Percentiles rank a stretch among this genome's conserved stretches.
Evolutionary conservation across 169 alveolate genomes (phyloP).

Genomic region (Plasmodium adleri): DNA sequence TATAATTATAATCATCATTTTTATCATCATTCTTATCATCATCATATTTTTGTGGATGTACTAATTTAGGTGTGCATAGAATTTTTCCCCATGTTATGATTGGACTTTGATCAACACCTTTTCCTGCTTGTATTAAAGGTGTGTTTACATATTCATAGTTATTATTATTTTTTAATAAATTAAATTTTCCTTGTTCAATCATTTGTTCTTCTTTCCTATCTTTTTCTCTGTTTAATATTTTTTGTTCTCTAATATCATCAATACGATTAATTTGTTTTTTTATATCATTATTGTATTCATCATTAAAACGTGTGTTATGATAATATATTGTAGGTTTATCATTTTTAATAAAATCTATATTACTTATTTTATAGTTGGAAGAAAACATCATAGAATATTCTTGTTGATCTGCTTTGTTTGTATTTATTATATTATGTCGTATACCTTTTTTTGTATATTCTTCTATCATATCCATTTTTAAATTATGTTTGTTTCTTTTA

Average conservation of each 20-base stretch:
- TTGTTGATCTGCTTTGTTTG: constrained; percentile 73
- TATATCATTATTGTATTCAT: constrained; percentile 75
- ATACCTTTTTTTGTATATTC: constrained; percentile 80
- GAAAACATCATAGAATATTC: constrained; percentile 70
- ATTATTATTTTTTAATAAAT: constrained; percentile 66
- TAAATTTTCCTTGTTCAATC: constrained; percentile 75
- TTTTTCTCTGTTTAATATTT: constrained; percentile 43
- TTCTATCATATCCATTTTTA: constrained; percentile 76
- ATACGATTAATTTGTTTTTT: constrained; percentile 42
- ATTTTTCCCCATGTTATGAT: constrained; percentile 80
- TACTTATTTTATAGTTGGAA: constrained; percentile 3
- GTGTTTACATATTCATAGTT: constrained; percentile 79
- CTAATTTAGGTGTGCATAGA: constrained; percentile 22
- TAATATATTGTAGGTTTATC: constrained; percentile 31
- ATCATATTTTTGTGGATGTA: constrained; percentile 11
- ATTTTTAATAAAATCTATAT: constrained; percentile 6
- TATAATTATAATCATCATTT: not conserved
- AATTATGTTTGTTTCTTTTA: constrained; percentile 76
- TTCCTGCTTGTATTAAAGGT: constrained; percentile 80
- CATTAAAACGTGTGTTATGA: constrained; percentile 75
- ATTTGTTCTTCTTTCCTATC: constrained; percentile 78
- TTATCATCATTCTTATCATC: not conserved
- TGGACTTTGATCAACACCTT: constrained; percentile 77
- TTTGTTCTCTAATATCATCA: constrained; percentile 55
- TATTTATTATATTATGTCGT: constrained; percentile 31